Base-by-base conservation (phyloP, 345 rosid species). In the Syzygium grande region DNA sequence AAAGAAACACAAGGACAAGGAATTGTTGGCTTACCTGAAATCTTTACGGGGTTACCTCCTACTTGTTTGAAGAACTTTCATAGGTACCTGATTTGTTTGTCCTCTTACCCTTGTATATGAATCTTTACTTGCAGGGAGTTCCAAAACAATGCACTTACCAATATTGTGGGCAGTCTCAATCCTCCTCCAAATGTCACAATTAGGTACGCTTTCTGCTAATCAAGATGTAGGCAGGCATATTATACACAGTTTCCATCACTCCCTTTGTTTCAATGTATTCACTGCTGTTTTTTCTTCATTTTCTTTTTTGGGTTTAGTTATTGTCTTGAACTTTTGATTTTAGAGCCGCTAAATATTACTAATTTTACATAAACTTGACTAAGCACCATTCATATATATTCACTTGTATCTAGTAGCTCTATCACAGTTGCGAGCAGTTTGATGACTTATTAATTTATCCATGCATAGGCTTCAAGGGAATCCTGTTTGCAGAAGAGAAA, bases 401-500 rank as follows among this genome's bases (percentile, higher is more conserved):
- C 17, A 5, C 46, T 23, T 7, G 51, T 59, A 78, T 79, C 19
- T 14, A n/a, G 73, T n/a, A 63, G 73, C 38, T 61, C 9, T 16
- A 29, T 63, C 38, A 29, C 5, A 38, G 38, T 63, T 63, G 73
- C 22, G 25, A 84, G 38, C 90, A 88, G 78, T 56, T 84, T 53
- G 34, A 54, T 6, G 19, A 14, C 43, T 29, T 34, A 13, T 9
- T 25, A 41, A 12, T 85, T 25, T 52, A 25, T n/a, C 22, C 3
- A 83, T 91, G 53, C 49, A 78, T 84, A 95, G 98, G 95, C 97
- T 95, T 85, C 86, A 87, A 43, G 97, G 92, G 11, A 95, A 95
- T 87, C 95, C 95, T 30, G 87, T 94, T 41, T 95, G 97, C 85
- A 49, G 87, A 88, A 89, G 87, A 52, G 90, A 88, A 84, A 92